Evolutionary conservation across 208 protist genomes (phyloP).

Genomic region (Tetramitus jugosus): DNA sequence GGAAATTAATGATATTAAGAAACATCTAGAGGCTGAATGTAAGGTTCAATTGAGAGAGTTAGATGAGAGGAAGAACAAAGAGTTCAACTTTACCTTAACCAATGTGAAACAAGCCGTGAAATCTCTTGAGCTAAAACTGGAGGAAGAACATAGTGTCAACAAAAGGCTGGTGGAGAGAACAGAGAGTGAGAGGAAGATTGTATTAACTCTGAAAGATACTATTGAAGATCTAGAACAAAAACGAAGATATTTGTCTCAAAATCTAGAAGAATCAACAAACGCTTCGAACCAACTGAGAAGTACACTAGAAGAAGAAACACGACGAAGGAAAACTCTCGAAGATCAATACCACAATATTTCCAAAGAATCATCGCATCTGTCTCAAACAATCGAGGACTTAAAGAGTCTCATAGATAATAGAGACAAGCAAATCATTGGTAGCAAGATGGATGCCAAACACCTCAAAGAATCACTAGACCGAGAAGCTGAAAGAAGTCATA

Average conservation of each 20-base stretch:
- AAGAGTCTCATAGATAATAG: not conserved
- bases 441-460: not conserved
- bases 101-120: conserved; percentile 5
- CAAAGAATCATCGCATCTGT: not conserved
- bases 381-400: not conserved
- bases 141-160: not conserved
- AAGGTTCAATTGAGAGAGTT: not conserved
- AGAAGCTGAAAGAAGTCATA: not conserved
- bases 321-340: not conserved
- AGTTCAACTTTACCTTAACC: conserved; percentile 1
- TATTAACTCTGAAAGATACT: not conserved
- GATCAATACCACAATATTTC: not conserved
- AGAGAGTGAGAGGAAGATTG: not conserved
- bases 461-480: not conserved
- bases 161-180: not conserved
- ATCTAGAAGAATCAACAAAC: not conserved
- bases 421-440: not conserved
- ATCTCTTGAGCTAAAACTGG: not conserved
- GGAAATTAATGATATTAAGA: not conserved
- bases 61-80: not conserved
- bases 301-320: not conserved
- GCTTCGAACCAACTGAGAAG: not conserved
- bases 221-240: not conserved
- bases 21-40: not conserved
- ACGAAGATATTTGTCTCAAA: not conserved